Base-by-base conservation (phyloP, 139 green algal species). In the Coelastrella sp. region DNA sequence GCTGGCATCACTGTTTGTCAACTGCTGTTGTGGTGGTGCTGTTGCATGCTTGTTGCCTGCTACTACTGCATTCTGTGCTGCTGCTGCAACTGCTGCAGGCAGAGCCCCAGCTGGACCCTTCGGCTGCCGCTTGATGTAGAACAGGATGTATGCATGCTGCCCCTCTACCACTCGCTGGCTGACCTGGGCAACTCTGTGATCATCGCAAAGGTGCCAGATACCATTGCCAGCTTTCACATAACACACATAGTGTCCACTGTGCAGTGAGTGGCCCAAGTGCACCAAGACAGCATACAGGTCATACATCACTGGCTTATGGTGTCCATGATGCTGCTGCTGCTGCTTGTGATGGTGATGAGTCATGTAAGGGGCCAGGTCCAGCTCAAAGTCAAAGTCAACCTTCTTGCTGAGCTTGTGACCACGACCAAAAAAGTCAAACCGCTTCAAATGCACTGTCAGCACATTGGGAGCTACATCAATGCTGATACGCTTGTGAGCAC, bases 61-160 rank as follows among this genome's bases (percentile, higher is more conserved):
- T 43, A 57, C 40, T 7, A 63, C 62, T 35, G 38, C 53, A 30
- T 38, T 32, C 40, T 21, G 27, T 34, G 79, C 62, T 37, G 41
- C 40, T 34, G 27, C 40, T 66, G 45, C 79, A 50, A 37, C 51
- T 77, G 50, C 51, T 40, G 43, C 71, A 2, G 45, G 62, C 37
- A 53, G 79, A 67, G 72, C 78, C 68, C 64, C 84, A 71, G 59
- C 60, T 79, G 50, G 50, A 15, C 7, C 37, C 53, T 69, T 71
- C 35, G 75, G 50, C 80, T 80, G 73, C 27, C 73, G 45, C 23
- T 50, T 85, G 23, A 96, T 89, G 91, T 99, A 99, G 90, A 99
- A 98, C 35, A 99, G 91, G 25, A 99, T 96, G 94, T 99, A 99
- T 4, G 97, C 96, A 32, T 94, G 89, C 89, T 98, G 95, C 0